Evolutionary conservation across 1,139 yeast species (phyloP).

Genomic region (Magnusiomyces tetraspermus): DNA sequence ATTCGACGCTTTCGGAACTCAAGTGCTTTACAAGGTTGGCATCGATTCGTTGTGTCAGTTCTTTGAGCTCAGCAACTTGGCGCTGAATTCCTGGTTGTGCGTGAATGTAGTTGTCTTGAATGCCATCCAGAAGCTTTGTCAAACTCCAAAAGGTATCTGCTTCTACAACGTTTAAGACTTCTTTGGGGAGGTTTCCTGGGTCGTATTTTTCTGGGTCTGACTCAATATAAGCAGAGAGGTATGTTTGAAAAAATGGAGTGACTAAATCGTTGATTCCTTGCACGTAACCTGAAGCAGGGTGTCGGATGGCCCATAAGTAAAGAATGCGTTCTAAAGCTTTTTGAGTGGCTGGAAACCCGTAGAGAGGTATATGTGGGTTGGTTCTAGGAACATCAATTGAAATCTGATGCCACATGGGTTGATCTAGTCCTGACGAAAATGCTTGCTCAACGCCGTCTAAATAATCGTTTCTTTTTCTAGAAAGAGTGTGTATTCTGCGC

Average conservation of each 20-base stretch:
- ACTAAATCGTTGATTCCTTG: constrained; percentile 95
- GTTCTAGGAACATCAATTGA: constrained; percentile 93
- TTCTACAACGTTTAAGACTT: constrained; percentile 54
- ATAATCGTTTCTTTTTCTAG: constrained; percentile 80
- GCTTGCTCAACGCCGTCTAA: constrained; percentile 57
- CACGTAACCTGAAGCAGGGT: constrained; percentile 96
- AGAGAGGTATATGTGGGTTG: constrained; percentile 71
- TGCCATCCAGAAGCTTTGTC: constrained; percentile 80
- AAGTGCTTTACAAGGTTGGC: constrained; percentile 62
- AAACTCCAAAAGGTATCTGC: constrained; percentile 98
- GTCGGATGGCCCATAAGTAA: constrained; percentile 93
- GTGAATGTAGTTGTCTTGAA: constrained; percentile 92
- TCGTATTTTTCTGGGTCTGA: constrained; percentile 47
- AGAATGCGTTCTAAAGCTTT: constrained; percentile 65
- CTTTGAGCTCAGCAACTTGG: constrained; percentile 74
- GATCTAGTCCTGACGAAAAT: constrained; percentile 55
- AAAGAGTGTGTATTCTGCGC: constrained; percentile 59
- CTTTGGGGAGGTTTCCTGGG: constrained; percentile 51
- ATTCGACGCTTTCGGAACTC: constrained; percentile 72
- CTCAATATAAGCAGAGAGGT: constrained; percentile 56
- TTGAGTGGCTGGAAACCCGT: constrained; percentile 63
- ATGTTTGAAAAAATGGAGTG: constrained; percentile 89
- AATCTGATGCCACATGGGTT: constrained; percentile 89
- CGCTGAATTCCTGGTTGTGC: constrained; percentile 96
- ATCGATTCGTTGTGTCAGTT: constrained; percentile 73